Base-by-base conservation (phyloP, 116 monocot genomes). In the Phalaenopsis hybrid region DNA sequence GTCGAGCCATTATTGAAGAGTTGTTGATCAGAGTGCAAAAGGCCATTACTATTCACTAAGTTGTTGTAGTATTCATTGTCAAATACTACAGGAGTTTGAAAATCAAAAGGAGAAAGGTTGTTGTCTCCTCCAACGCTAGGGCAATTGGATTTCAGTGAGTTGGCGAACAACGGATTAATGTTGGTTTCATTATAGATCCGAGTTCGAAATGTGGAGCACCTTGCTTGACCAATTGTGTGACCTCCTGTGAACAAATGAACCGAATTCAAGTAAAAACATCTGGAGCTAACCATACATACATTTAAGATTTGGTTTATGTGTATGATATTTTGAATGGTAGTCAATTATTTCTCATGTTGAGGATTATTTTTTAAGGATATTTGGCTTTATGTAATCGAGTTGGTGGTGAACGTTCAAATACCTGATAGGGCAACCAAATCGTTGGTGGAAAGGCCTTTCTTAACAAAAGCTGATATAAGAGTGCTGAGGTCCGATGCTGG, bases 11-110 rank as follows among this genome's bases (percentile, higher is more conserved):
- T 77, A 58, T 82, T 89, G 85, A 83, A 92, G 48, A 95, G 84
- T 80, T 85, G 83, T 82, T 95, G 95, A 80, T 95, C 95, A 0
- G 95, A 95, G 81, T 92, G 92, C 15, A 95, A 82, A 55, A 95
- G 88, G 0, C 95, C 95, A 79, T 87, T 84, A 11, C 82, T 65
- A 76, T 25, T 57, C n/a, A 86, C 52, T 50, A 95, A 80, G 48
- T 91, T 82, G 57, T 20, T 87, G 88, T 81, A 95, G 81, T 92
- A 95, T 50, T 33, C n/a, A 77, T 89, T 92, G 80, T 95, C 88
- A 69, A 95, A 95, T 49, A 55, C 28, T 6, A 81, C 85, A 0
- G 91, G 88, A 0, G 89, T 89, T 3, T 43, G 17, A 15, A 79
- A 25, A 79, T 95, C 95, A 2, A 95, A 87, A 8, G 91, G 89